Base-by-base conservation (phyloP, 805 yeast species). In the Debaryomyces maramus region DNA sequence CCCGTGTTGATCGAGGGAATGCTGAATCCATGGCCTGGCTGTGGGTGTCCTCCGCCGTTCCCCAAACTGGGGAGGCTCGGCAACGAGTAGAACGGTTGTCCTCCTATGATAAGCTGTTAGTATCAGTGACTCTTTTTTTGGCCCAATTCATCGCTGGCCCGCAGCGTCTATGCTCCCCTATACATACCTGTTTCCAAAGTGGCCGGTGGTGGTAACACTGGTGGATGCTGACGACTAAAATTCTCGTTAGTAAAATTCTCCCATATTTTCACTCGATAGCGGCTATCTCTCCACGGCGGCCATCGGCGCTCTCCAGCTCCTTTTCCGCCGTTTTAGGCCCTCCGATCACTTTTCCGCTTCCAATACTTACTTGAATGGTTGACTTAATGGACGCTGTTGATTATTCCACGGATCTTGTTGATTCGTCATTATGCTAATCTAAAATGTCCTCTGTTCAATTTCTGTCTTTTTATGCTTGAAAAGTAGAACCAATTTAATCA, bases 151-250 rank as follows among this genome's bases (percentile, higher is more conserved):
- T 11, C 22, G 20, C n/a, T n/a, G 13, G 20, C 2, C 20, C 17
- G 16, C 32, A 15, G 9, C n/a, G 13, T 3, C 32, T 29, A 16
- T 14, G 16, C 32, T 7, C 32, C 20, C 32, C 20, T 14, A 32
- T 31, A 70, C 75, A 38, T 69, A 70, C 78, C 75, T 40, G 74
- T 63, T 51, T 75, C 80, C 45, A 75, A 63, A 29, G 72, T 61
- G 13, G 78, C 77, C 13, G 83, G 83, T 9, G 83, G 82, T 5
- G 83, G 83, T 45, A 78, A 65, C 13, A 78, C 81, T 8, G 82
- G 82, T 5, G 81, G 79, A 35, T 66, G 77, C 56, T 75, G 82
- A 53, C 78, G 81, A 49, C 81, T 77, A 45, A n/a, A 36, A 38
- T n/a, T n/a, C 10, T 27, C 18, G 63, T 56, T 58, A 60, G 67